Evolutionary conservation across 306 rosid species (phyloP).

Genomic region (Prunus padus): DNA sequence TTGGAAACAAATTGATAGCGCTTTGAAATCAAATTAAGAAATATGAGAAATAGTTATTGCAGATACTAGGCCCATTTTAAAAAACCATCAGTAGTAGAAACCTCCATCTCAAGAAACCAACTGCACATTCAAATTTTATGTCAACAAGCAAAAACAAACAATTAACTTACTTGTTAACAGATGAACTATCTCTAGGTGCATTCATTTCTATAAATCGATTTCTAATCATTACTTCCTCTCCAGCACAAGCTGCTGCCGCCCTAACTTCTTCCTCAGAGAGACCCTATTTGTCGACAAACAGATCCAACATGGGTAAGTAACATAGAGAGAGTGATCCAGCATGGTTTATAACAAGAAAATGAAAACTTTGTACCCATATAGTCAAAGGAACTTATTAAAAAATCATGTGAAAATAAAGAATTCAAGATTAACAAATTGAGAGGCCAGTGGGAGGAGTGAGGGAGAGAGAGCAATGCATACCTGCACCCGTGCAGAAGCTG

Average conservation of each 20-base stretch:
- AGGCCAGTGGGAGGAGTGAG: neutral
- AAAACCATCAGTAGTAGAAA: neutral
- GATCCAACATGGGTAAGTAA: conserved; percentile 23
- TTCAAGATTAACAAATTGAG: neutral
- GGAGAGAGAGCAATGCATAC: conserved; percentile 39
- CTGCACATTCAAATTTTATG: conserved; percentile 8
- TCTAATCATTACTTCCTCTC: conserved; percentile 95
- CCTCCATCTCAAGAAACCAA: conserved; percentile 1
- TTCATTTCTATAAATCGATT: conserved; percentile 92
- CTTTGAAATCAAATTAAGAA: neutral
- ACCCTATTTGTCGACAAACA: conserved; percentile 60
- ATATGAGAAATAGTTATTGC: neutral
- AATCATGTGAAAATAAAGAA: neutral
- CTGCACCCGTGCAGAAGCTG: conserved; percentile 91
- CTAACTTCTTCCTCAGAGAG: conserved; percentile 98
- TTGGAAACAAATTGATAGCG: neutral
- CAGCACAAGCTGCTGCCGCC: conserved; percentile 93
- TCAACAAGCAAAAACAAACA: conserved; percentile 23
- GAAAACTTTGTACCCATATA: neutral
- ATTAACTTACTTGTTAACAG: conserved; percentile 76
- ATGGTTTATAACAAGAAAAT: conserved; percentile 14
- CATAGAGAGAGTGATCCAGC: neutral
- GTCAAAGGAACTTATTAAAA: neutral
- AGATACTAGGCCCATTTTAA: neutral
- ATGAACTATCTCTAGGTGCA: conserved; percentile 87